phyloP scores from a whole-genome alignment of 169 alveolate species.

The Besnoitia besnoiti region DNA sequence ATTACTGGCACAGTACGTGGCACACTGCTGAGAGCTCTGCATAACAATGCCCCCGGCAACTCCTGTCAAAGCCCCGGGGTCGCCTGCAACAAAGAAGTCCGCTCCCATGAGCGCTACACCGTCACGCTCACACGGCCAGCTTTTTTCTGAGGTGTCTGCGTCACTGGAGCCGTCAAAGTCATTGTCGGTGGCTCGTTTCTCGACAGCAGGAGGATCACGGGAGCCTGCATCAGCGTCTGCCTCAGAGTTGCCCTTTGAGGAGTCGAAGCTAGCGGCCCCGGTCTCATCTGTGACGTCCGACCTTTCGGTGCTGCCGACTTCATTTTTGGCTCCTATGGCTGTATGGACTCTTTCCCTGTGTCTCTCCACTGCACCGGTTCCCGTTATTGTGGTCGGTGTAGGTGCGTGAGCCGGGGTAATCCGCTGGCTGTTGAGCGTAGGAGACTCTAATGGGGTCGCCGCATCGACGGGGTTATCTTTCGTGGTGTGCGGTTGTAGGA shows the following conservation, averaged over 20 bases:
- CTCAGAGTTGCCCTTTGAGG: background rate
- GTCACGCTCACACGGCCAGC: background rate
- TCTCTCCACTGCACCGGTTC: too few species aligned
- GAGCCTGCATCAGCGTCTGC: background rate
- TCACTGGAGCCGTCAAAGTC: background rate
- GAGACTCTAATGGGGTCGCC: too few species aligned
- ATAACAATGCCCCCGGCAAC: background rate
- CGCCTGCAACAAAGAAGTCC: background rate
- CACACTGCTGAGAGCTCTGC: background rate
- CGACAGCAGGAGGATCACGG: background rate
- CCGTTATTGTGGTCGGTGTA: too few species aligned
- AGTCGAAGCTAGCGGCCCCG: background rate
- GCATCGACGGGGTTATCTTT: too few species aligned
- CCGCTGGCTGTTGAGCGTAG: too few species aligned
- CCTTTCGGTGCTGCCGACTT: too few species aligned
- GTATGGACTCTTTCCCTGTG: too few species aligned
- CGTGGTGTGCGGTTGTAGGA: too few species aligned
- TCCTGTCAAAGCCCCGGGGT: background rate
- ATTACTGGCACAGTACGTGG: background rate
- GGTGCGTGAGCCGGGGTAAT: too few species aligned
- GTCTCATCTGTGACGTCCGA: background rate
- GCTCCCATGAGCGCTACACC: constrained; percentile 40
- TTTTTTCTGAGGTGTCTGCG: background rate
- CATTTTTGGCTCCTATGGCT: too few species aligned
- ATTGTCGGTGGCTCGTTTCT: background rate